phyloP scores from a whole-genome alignment of 2,329 filamentous ascomycete genomes.

The Aotearoamyces nothofagi region DNA sequence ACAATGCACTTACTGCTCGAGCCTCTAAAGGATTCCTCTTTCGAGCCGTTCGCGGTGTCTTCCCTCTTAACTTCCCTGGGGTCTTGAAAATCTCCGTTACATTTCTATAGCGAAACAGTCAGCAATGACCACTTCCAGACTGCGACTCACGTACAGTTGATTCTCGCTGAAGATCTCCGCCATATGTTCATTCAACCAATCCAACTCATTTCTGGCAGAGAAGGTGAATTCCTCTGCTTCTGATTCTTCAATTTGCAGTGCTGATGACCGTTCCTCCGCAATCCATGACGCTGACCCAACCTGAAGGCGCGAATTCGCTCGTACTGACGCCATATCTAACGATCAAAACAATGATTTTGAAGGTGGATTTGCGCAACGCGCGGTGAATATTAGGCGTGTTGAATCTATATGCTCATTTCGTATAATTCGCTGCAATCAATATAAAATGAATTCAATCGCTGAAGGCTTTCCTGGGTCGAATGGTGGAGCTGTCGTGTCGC shows the following conservation, averaged over 20 bases:
- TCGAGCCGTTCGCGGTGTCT: slow-evolving; percentile 58
- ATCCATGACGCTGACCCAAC: slow-evolving; percentile 82
- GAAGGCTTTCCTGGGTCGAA: slow-evolving; percentile 6
- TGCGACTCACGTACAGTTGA: slow-evolving; percentile 53
- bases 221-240: slow-evolving; percentile 91
- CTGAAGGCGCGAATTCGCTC: slow-evolving; percentile 37
- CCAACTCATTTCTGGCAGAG: slow-evolving; percentile 82
- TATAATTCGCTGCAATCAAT: slow-evolving; percentile 2
- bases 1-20: slow-evolving; percentile 40
- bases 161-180: slow-evolving; percentile 78
- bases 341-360: slow-evolving; percentile 19
- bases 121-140: slow-evolving; percentile 6
- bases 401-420: slow-evolving; percentile 11
- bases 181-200: slow-evolving; percentile 99
- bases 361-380: slow-evolving; percentile 1
- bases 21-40: slow-evolving; percentile 42
- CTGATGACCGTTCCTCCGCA: slow-evolving; percentile 65
- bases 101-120: slow-evolving; percentile 40
- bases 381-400: slow-evolving; percentile 6
- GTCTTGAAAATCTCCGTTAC: slow-evolving; percentile 95
- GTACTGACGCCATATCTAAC: slow-evolving; percentile 16
- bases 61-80: slow-evolving; percentile 67
- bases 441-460: slow-evolving; percentile 6
- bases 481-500: slow-evolving; percentile 8
- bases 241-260: slow-evolving; percentile 57